Conservation (phyloP, 768 basidiomycete species). For the Hericium erinaceus region DNA sequence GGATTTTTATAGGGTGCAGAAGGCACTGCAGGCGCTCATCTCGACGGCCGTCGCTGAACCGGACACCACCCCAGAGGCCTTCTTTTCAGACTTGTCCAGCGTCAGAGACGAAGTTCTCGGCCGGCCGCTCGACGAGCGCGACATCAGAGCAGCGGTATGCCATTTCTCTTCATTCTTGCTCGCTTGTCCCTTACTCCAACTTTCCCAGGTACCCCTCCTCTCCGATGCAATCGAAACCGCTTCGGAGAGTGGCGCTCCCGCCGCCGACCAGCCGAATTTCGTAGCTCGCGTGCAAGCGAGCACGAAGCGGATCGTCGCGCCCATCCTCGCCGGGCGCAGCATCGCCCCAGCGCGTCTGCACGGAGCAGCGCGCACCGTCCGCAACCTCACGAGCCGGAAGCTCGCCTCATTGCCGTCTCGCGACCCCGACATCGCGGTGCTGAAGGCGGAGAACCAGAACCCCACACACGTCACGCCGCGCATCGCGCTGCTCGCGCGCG, state of each 20-base stretch:
- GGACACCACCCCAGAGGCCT: not conserved
- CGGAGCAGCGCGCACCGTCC: not conserved
- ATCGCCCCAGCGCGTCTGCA: not conserved
- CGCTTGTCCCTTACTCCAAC: not conserved
- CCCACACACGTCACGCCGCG: conserved; percentile 56
- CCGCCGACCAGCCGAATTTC: not conserved
- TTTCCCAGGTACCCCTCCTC: not conserved
- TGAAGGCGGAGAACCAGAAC: conserved; percentile 43
- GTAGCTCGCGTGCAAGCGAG: not conserved
- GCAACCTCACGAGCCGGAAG: conserved; percentile 11
- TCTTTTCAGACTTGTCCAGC: not conserved
- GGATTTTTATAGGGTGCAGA: not conserved
- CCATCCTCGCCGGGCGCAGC: not conserved
- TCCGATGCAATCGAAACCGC: not conserved
- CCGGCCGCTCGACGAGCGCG: not conserved
- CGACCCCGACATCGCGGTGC: conserved; percentile 47
- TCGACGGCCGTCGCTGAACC: not conserved
- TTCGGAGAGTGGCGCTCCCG: not conserved
- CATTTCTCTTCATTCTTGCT: not conserved
- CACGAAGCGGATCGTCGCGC: conserved; percentile 1
- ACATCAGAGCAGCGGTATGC: not conserved
- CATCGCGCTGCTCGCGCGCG: conserved; percentile 41
- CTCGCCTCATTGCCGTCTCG: not conserved
- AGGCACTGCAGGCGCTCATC: not conserved
- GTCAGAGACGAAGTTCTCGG: conserved; percentile 1